Evolutionary conservation across 164 flowering plant species (phyloP), one percentile per base, ranked within the genome.

Genomic region (Sedum album): DNA sequence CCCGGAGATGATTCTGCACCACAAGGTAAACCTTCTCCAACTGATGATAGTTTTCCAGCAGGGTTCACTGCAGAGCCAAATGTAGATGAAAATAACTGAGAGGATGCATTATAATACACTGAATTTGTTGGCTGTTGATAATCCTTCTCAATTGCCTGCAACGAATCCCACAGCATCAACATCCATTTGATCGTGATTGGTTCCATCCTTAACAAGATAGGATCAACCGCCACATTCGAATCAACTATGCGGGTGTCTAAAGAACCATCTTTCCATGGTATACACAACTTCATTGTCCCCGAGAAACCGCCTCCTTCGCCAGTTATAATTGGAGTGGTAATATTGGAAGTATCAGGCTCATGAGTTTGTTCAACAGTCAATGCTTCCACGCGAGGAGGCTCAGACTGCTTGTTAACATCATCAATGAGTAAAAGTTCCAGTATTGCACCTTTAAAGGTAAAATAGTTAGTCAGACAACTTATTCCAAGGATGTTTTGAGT

Each of bases 201-300:
- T 66, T 85, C 83, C 70, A 90, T 66, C 73, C 74, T 83, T 44
- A 92, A 53, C 67, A 79, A 79, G 49, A 95, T 23, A 49, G 92
- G 97, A 65, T 92, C 96, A 68, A 86, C 60, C 65, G 36, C 72
- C 73, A 86, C 81, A 77, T 89, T 87, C 39, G 87, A 87, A 82
- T 90, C 94, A 75, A 94, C 82, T 79, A 79, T 85, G 69, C 77
- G 76, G 28, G 84, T 79, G 76, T 95, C 96, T 70, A 95, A 82
- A 38, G 94, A 87, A 68, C 97, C 97, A 88, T 90, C 83, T 69
- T 81, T 84, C 96, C 97, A 95, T 66, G 99, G 97, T 55, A 95
- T 87, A 75, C 88, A 84, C 68, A 92, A 69, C 69, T 80, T 85
- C 42, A 92, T 31, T 65, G 75, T 85, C 57, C 97, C 99, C 26